Evolutionary conservation across 2,329 filamentous ascomycete genomes (phyloP).

Genomic region (Xenosphaeropsis pyriputrescens): DNA sequence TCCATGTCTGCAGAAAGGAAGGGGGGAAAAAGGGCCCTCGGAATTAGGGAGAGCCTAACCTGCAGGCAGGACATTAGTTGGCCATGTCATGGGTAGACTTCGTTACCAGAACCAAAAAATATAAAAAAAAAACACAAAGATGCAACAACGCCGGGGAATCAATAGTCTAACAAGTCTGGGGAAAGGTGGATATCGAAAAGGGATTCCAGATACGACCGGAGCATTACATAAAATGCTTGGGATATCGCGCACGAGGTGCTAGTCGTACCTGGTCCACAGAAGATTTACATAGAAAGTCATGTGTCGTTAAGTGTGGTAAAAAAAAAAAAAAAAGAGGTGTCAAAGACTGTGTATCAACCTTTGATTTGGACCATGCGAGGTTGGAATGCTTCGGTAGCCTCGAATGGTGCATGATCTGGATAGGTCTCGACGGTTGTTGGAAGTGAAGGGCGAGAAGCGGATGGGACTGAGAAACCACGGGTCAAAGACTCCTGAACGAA

Average conservation of each 20-base stretch:
- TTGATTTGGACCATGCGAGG: conserved; percentile 13
- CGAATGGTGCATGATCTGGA: conserved; percentile 7
- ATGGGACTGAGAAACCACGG: conserved; percentile 36
- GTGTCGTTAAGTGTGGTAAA: too few relatives aligned
- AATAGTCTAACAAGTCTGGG: too few relatives aligned
- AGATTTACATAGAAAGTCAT: conserved; percentile 17
- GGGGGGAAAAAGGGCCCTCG: too few relatives aligned
- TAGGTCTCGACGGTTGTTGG: conserved; percentile 8
- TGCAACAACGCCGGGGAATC: too few relatives aligned
- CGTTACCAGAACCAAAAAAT: too few relatives aligned
- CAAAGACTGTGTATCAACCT: conserved; percentile 6
- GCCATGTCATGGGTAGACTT: too few relatives aligned
- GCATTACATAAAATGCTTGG: too few relatives aligned
- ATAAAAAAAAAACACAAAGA: too few relatives aligned
- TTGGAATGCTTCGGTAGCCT: conserved; percentile 12
- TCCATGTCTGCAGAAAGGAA: too few relatives aligned
- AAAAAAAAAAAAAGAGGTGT: background rate
- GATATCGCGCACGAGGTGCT: background rate
- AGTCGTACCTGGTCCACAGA: conserved; percentile 12
- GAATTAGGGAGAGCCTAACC: too few relatives aligned
- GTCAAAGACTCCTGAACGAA: conserved; percentile 66
- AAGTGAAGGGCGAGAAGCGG: conserved; percentile 11
- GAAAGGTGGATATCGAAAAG: conserved; percentile 1
- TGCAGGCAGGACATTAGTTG: too few relatives aligned
- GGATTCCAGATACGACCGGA: conserved; percentile 9